Conservation (phyloP, 164 flowering plant species). For the Akebia trifoliata region DNA sequence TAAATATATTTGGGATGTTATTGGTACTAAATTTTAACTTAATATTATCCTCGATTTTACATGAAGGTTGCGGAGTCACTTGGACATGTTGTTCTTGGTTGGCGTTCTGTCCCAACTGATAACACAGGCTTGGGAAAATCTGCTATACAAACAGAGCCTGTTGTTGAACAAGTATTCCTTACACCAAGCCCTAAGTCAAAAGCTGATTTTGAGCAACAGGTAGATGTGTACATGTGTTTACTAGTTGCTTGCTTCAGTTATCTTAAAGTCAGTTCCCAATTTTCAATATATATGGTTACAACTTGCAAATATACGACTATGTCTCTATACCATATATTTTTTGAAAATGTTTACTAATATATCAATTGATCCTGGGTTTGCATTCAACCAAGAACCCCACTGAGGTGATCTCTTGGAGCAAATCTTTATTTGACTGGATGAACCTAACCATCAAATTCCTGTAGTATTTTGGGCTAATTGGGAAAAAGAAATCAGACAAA, state of each 20-base stretch:
- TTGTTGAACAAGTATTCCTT: conserved; percentile 91
- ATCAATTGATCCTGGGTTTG: too few relatives aligned
- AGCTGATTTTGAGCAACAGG: conserved; percentile 93
- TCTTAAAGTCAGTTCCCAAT: not conserved
- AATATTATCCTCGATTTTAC: conserved; percentile 2
- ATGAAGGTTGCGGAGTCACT: conserved; percentile 90
- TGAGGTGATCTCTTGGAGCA: too few relatives aligned
- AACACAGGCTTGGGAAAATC: conserved; percentile 83
- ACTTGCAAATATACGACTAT: not conserved
- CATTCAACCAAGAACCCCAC: too few relatives aligned
- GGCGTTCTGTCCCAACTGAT: conserved; percentile 94
- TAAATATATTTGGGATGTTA: too few relatives aligned
- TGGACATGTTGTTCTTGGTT: conserved; percentile 94
- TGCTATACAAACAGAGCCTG: conserved; percentile 92
- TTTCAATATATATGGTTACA: not conserved
- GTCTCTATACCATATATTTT: not conserved
- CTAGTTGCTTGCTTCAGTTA: not conserved
- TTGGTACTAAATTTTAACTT: too few relatives aligned
- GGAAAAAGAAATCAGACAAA: too few relatives aligned
- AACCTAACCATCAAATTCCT: too few relatives aligned
- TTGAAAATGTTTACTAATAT: not conserved
- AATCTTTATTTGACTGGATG: too few relatives aligned
- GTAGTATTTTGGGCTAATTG: too few relatives aligned
- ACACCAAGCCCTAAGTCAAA: conserved; percentile 64
- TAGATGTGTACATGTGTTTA: conserved; percentile 13